These are phyloP conservation scores for Aspergillus nanangensis DNA, from an alignment of 495 filamentous ascomycete species.

Conservation along the genomic window DNA sequence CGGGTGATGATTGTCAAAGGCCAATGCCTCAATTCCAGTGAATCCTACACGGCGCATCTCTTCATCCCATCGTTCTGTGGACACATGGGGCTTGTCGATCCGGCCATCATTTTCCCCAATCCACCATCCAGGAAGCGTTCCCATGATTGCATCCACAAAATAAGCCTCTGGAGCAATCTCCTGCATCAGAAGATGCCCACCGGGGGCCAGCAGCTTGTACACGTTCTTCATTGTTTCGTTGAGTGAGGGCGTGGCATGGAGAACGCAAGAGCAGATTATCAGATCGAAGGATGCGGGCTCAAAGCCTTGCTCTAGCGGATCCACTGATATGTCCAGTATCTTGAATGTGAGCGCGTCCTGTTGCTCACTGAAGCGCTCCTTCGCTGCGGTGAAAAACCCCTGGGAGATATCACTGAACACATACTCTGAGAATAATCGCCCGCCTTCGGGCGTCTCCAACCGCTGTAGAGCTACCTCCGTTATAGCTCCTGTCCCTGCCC, in stretches of 20 bases:
- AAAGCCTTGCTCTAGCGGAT: slow-evolving; percentile 46
- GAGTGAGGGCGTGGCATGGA: not conserved
- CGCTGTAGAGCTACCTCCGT: slow-evolving; percentile 14
- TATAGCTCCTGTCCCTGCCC: slow-evolving; percentile 34
- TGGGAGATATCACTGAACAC: slow-evolving; percentile 38
- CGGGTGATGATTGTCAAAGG: not conserved
- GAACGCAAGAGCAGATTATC: slow-evolving; percentile 14
- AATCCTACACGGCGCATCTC: slow-evolving; percentile 1
- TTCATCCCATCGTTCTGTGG: not conserved
- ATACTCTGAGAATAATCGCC: slow-evolving; percentile 15
- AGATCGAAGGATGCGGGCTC: slow-evolving; percentile 43
- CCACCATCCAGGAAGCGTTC: slow-evolving; percentile 1
- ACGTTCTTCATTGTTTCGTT: not conserved
- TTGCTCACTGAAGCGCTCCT: slow-evolving; percentile 34
- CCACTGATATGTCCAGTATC: slow-evolving; percentile 42
- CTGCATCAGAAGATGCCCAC: not conserved
- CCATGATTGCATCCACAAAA: not conserved
- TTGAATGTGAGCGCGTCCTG: slow-evolving; percentile 39
- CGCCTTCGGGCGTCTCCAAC: slow-evolving; percentile 16
- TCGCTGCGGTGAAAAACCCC: slow-evolving; percentile 46
- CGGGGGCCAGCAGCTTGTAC: not conserved
- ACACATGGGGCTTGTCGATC: not conserved
- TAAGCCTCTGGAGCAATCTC: not conserved
- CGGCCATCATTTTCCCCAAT: not conserved
- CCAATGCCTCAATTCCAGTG: not conserved